Base-by-base conservation (phyloP, 164 flowering plant genomes). In the Buxus sempervirens region DNA sequence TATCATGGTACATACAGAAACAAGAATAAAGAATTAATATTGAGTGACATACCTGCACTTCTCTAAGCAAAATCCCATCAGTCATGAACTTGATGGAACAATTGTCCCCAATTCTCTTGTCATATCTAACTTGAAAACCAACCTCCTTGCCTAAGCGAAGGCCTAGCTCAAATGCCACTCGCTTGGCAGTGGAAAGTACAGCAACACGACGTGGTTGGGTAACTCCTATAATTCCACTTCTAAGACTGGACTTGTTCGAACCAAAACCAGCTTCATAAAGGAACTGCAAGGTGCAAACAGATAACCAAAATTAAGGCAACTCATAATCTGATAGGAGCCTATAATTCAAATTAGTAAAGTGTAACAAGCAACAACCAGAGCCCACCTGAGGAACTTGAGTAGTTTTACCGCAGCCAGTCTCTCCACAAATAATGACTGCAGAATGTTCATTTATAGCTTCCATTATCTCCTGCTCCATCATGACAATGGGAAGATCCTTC, bases 401-500 rank as follows among this genome's bases (percentile, higher is more conserved):
- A 38, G 97, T 91, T 79, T 94, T 94, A 60, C 97, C 97, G 79
- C 98, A 91, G 24, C 97, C 98, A 71, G 97, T 94, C 71, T 91
- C 95, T 74, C 98, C 97, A 75, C 96, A 90, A 22, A 94, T 80
- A 71, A 94, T 89, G 51, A 94, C 84, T 41, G 81, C 67, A 0
- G 82, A 63, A 57, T 90, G 66, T 19, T 91, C 84, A 81, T 89
- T 88, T 70, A 94, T 83, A 71, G 96, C 92, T 85, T 94, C 97
- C 98, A 94, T 94, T 72, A 94, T 88, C 77, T 94, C 98, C 70
- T 94, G 97, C 83, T 94, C 97, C 96, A 88, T 88, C 98, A 90
- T 91, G 61, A 91, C 90, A 61, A 94, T 90, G 20, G 98, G 98
- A 59, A 94, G 97, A 79, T 82, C 91, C 65, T 73, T 85, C 70